Percentiles rank a stretch among this genome's conserved stretches.
These are phyloP conservation scores for Juglanconis sp. DNA, from an alignment of 2,329 filamentous ascomycete genomes.

Conservation along the genomic window DNA sequence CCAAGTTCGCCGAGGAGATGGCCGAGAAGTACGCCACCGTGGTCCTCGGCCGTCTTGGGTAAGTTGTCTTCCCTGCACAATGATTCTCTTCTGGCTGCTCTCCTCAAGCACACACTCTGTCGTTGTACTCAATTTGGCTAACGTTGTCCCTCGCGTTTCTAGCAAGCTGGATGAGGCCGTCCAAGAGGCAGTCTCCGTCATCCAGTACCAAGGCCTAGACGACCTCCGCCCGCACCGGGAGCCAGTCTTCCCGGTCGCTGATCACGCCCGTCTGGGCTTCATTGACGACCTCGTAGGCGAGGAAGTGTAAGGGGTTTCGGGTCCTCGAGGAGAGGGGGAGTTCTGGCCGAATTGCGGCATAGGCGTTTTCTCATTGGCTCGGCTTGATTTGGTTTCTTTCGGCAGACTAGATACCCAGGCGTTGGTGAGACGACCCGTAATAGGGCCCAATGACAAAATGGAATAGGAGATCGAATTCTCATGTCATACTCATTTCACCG, in stretches of 20 bases:
- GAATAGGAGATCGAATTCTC: neutral
- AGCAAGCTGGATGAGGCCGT: slow-evolving; percentile 26
- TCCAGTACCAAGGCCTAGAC: slow-evolving; percentile 22
- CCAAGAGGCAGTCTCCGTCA: slow-evolving; percentile 15
- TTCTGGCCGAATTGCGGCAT: neutral
- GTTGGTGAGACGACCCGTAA: neutral
- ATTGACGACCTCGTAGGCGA: slow-evolving; percentile 25
- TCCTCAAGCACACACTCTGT: neutral
- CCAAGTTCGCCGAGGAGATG: slow-evolving; percentile 77
- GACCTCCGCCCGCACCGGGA: slow-evolving; percentile 23
- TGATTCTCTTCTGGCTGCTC: neutral
- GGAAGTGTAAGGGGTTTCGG: neutral
- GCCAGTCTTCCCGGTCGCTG: slow-evolving; percentile 27
- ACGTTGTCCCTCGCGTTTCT: neutral
- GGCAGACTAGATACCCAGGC: neutral
- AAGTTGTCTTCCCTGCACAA: slow-evolving; percentile 26
- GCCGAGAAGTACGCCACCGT: slow-evolving; percentile 69
- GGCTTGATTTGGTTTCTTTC: neutral
- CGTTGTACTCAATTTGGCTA: neutral
- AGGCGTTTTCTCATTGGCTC: neutral
- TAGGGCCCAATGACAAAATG: neutral
- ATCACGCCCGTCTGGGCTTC: slow-evolving; percentile 26
- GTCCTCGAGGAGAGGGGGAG: neutral
- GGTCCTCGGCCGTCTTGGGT: slow-evolving; percentile 67
- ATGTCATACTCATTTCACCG: neutral